Evolutionary conservation across 495 filamentous ascomycete genomes (phyloP).

Genomic region (Penicillium paradoxum): DNA sequence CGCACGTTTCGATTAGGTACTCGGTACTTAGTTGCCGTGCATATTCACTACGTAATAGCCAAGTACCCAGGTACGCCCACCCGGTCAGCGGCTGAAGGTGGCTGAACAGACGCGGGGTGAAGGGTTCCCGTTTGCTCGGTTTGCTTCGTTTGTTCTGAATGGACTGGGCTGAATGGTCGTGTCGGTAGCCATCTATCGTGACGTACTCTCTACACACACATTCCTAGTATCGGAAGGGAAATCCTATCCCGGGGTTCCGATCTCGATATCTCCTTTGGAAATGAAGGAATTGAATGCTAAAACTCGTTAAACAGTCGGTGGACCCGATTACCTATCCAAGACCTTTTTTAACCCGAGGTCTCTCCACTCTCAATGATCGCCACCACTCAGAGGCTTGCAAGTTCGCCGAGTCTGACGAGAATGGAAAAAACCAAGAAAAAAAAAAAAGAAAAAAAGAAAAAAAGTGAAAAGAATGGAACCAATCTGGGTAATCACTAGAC

Average conservation of each 20-base stretch:
- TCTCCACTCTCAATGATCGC: conserved; percentile 1
- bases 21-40: background rate
- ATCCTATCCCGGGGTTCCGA: background rate
- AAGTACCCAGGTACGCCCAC: conserved; percentile 3
- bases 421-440: too few species aligned
- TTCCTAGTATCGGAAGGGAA: background rate
- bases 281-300: too few species aligned
- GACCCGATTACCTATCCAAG: background rate
- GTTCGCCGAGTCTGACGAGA: conserved; percentile 6
- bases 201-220: too few species aligned
- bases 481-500: background rate
- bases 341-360: background rate
- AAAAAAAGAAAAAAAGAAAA: too few species aligned
- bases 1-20: background rate
- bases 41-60: background rate
- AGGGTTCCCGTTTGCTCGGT: background rate
- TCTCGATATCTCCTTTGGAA: too few species aligned
- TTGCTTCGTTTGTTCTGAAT: background rate
- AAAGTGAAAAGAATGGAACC: background rate
- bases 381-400: conserved; percentile 6
- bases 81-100: background rate
- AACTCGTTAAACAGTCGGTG: background rate
- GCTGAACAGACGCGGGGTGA: background rate
- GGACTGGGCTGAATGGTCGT: too few species aligned
- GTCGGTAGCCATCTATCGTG: too few species aligned